Evolutionary conservation across 306 rosid genomes (phyloP).

Genomic region (Abrus pulchellus): DNA sequence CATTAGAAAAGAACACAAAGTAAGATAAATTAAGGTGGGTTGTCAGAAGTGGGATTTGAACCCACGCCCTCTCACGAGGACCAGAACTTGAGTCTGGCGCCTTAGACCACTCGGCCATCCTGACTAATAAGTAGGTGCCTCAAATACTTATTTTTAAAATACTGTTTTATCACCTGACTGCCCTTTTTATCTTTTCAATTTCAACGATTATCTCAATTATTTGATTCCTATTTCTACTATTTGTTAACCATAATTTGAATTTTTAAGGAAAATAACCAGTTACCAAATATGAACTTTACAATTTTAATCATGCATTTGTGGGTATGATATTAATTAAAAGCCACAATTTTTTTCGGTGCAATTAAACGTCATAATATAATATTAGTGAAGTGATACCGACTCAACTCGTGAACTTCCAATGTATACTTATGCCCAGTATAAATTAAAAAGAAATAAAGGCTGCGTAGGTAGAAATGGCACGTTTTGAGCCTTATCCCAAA

Average conservation of each 20-base stretch:
- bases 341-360: too few relatives aligned
- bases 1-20: too few relatives aligned
- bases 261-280: background rate
- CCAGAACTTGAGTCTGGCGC: slow-evolving; percentile 54
- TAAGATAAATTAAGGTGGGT: too few relatives aligned
- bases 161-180: background rate
- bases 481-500: background rate
- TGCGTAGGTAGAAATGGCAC: too few relatives aligned
- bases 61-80: slow-evolving; percentile 51
- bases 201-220: background rate
- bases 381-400: too few relatives aligned
- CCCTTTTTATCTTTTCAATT: background rate
- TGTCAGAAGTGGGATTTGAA: slow-evolving; percentile 54
- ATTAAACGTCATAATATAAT: too few relatives aligned
- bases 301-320: background rate
- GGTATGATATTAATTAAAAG: too few relatives aligned
- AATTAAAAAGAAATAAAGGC: too few relatives aligned
- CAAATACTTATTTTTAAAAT: too few relatives aligned
- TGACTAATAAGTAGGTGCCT: background rate
- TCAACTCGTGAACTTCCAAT: too few relatives aligned
- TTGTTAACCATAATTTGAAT: background rate
- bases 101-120: slow-evolving; percentile 59
- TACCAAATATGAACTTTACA: background rate
- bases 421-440: too few relatives aligned
- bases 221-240: background rate